These are phyloP conservation scores for Ascocoryne sarcoides DNA, from an alignment of 2,329 filamentous ascomycete genomes.

Conservation along the genomic window DNA sequence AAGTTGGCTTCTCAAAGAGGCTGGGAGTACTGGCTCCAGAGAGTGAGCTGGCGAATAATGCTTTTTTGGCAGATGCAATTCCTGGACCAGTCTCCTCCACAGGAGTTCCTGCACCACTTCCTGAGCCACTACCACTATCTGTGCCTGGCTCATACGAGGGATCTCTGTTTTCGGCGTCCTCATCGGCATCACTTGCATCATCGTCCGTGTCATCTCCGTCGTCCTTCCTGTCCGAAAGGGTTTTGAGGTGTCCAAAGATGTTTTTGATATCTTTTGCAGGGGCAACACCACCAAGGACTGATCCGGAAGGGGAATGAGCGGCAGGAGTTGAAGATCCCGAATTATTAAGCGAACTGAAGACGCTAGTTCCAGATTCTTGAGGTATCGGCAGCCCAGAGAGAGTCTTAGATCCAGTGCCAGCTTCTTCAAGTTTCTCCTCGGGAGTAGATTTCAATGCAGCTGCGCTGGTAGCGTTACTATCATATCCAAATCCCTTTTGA, in stretches of 20 bases:
- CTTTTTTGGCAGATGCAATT: constrained; percentile 23
- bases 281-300: constrained; percentile 21
- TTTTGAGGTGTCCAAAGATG: constrained; percentile 53
- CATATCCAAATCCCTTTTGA: background rate
- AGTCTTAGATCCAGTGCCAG: constrained; percentile 6
- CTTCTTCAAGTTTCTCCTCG: too few species aligned
- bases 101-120: constrained; percentile 17
- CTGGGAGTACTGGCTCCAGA: constrained; percentile 19
- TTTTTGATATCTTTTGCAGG: constrained; percentile 32
- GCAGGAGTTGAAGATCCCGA: constrained; percentile 23
- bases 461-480: too few species aligned
- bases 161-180: constrained; percentile 19
- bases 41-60: constrained; percentile 8
- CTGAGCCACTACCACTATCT: constrained; percentile 13
- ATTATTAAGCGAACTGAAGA: constrained; percentile 17
- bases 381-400: constrained; percentile 30
- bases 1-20: constrained; percentile 16
- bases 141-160: constrained; percentile 13
- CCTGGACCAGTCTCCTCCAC: constrained; percentile 20
- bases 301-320: constrained; percentile 15
- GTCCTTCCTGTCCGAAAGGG: constrained; percentile 43
- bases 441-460: too few species aligned
- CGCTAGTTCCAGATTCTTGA: constrained; percentile 25
- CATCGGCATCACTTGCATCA: constrained; percentile 5
- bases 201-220: constrained; percentile 16